phyloP scores from a whole-genome alignment of 2,329 filamentous ascomycete species.

The Phialophora verrucosa region DNA sequence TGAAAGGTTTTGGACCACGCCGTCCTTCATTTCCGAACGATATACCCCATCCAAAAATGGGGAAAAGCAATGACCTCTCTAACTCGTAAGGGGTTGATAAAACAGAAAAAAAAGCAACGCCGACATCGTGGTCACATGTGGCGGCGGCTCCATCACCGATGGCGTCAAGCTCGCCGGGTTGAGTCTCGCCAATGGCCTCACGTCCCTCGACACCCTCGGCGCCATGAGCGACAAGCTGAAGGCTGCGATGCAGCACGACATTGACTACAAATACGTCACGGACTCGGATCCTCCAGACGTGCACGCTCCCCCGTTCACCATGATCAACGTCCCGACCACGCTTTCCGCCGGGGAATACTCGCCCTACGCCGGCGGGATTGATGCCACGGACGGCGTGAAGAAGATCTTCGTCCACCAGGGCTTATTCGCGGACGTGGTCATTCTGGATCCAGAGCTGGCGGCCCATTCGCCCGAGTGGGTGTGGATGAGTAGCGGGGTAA shows the following conservation, averaged over 20 bases:
- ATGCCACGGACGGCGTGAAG: conserved; percentile 36
- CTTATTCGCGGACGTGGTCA: conserved; percentile 25
- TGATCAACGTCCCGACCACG: conserved; percentile 50
- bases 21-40: too few relatives aligned
- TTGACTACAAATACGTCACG: conserved; percentile 23
- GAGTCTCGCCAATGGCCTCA: conserved; percentile 15
- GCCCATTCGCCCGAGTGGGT: conserved; percentile 39
- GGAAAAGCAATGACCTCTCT: too few relatives aligned
- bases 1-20: too few relatives aligned
- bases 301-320: conserved; percentile 13
- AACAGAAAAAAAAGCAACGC: conserved; percentile 6
- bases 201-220: neutral
- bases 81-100: too few relatives aligned
- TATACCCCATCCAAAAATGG: too few relatives aligned
- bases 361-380: conserved; percentile 49
- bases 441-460: conserved; percentile 40
- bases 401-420: conserved; percentile 26
- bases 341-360: conserved; percentile 52
- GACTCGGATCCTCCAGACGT: conserved; percentile 19
- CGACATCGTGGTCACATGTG: conserved; percentile 17
- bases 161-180: conserved; percentile 25
- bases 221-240: conserved; percentile 24
- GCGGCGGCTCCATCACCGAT: conserved; percentile 26
- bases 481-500: conserved; percentile 42
- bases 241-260: conserved; percentile 23